These are phyloP conservation scores for Trichosanthes cucumerina DNA, from an alignment of 306 rosid genomes.

Conservation along the genomic window DNA sequence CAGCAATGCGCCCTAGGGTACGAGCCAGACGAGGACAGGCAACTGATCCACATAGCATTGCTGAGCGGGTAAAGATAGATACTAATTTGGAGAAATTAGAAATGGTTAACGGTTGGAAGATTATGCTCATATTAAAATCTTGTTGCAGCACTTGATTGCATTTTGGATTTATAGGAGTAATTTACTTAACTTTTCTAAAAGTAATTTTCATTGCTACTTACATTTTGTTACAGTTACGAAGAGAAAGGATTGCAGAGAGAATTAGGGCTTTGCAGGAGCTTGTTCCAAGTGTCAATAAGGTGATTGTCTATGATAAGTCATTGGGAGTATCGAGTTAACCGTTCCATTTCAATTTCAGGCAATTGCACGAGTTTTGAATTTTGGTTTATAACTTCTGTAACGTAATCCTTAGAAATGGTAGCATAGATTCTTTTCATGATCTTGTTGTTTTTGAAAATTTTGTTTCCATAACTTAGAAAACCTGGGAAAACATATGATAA, in stretches of 20 bases:
- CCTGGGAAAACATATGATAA: background rate
- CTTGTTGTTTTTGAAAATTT: background rate
- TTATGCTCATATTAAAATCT: background rate
- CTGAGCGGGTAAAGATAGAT: constrained; percentile 67
- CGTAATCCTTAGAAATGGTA: background rate
- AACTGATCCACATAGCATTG: constrained; percentile 98
- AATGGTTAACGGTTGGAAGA: background rate
- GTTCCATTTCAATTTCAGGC: background rate
- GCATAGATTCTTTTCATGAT: background rate
- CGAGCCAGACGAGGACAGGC: constrained; percentile 99
- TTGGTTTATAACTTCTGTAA: background rate
- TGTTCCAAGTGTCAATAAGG: constrained; percentile 97
- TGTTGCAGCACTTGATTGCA: background rate
- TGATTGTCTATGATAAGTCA: constrained; percentile 13
- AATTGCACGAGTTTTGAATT: background rate
- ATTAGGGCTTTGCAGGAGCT: constrained; percentile 94
- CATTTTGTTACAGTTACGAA: constrained; percentile 57
- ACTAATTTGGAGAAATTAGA: background rate
- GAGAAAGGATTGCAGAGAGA: constrained; percentile 97
- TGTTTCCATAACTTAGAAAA: background rate
- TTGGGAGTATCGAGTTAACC: background rate
- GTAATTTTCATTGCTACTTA: constrained; percentile 1
- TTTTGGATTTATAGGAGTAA: background rate
- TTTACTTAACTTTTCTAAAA: background rate
- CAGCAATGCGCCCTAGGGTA: constrained; percentile 91